Conservation (phyloP, 257 asterid species). For the Primulina eburnea region DNA sequence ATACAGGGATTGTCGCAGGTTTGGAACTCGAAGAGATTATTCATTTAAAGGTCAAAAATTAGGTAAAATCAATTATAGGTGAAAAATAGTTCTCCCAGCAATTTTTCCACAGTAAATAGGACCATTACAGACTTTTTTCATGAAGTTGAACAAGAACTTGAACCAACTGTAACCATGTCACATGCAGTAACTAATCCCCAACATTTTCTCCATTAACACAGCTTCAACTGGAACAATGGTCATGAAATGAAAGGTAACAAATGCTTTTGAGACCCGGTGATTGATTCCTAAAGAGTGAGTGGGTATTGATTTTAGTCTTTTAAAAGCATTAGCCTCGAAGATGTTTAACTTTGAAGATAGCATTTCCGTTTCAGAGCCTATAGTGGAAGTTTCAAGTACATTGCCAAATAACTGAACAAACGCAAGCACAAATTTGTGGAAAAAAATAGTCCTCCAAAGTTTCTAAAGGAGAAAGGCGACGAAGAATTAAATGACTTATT, state of each 20-base stretch:
- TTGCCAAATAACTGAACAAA: background rate
- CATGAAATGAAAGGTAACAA: background rate
- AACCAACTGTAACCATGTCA: background rate
- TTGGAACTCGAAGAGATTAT: background rate
- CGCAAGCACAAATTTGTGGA: background rate
- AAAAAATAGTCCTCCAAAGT: too few relatives aligned
- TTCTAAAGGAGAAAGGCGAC: too few relatives aligned
- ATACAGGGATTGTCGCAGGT: background rate
- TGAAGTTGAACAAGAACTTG: background rate
- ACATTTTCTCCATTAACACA: background rate
- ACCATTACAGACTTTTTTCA: background rate
- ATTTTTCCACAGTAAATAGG: background rate
- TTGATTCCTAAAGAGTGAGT: too few relatives aligned
- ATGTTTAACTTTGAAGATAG: background rate
- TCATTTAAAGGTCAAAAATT: background rate
- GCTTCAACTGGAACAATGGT: constrained; percentile 2
- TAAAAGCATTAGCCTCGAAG: background rate
- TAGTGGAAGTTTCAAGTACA: background rate
- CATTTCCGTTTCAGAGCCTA: background rate
- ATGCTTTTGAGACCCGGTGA: constrained; percentile 1
- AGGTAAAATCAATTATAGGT: background rate
- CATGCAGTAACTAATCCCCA: background rate
- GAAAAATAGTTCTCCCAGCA: background rate
- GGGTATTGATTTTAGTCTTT: background rate
- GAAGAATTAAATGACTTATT: too few relatives aligned